Evolutionary conservation across 768 basidiomycete genomes (phyloP), one percentile per base, ranked within the genome.

Genomic region (Leccinum disarticulatum): DNA sequence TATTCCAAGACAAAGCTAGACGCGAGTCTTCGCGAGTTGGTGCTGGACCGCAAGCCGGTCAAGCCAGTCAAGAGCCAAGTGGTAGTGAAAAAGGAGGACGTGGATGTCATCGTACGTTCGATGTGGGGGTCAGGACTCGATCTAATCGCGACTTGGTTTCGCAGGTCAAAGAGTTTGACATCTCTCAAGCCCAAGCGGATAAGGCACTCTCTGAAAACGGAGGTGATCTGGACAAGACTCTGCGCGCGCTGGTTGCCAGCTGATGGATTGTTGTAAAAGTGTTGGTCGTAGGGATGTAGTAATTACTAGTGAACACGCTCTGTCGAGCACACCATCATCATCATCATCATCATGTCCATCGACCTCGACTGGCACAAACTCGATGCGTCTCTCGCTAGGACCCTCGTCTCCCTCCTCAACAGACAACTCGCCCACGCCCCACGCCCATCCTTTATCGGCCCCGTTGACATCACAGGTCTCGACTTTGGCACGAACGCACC

Each of bases 371-470:
- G 96, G 95, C 75, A 78, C 64, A 86, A 87, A 65, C 85, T 98
- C 62, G 87, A 93, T 75, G 73, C 81, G 22, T 81, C 86, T 2
- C 82, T 97, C 11, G 82, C 93, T 8, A 77, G 78, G 17, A 81
- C 80, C 31, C 81, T 95, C 59, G 82, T 95, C 58, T 80, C 84
- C 41, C 69, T 88, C 51, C 87, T 99, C 68, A 95, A 97, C 77
- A 77, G 78, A 59, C 90, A 93, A 58, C 87, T 99, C 25, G 69
- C 81, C 6, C 81, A 76, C 52, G 84, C 87, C 3, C 75, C 84
- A 33, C 77, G 92, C n/a, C 97, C 96, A 0, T 93, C 93, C 10
- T 98, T 95, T 73, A 91, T 99, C 38, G 97, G 97, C 2, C 94
- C 95, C 14, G 85, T 98, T 59, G 83, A 88, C 60, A 86, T 98